Evolutionary conservation across 108 stramenopile genomes (phyloP), one percentile per base, ranked within the genome.

Genomic region (Nitzschia sp.): DNA sequence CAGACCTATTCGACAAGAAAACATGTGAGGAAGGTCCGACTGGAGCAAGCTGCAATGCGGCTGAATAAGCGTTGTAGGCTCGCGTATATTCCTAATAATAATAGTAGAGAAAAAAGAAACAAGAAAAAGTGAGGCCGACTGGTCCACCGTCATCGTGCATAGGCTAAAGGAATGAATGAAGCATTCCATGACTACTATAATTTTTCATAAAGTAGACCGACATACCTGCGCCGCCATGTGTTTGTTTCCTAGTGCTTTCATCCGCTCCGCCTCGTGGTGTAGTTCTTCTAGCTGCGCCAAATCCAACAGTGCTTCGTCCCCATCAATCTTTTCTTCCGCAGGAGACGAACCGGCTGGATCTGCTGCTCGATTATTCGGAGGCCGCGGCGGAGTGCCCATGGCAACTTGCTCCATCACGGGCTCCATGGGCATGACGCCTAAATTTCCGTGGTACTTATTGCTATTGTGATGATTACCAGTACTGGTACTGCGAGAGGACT

Each of bases 161-260:
- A 41, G 38, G 38, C 6, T 41, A 13, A 6, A 13, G 9, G 9
- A 41, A 9, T 41, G 9, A 22, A 50, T n/a, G 19, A 50, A 50
- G 8, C 16, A 50, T 8, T n/a, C 48, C 21, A 16, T 50, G 8
- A 5, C 19, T 11, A 21, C 8, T 50, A 50, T 32, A 25, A 53
- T n/a, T 15, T 53, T 29, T 5, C 13, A 50, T 22, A 11, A 11
- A 50, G 21, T 19, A 3, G 48, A 34, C 16, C 21, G 9, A 50
- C 85, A 53, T 65, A 90, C 89, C 82, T 92, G 89, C 23, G 88
- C 84, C 33, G 90, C 90, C 93, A 94, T 94, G 79, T 94, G 93
- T 29, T 90, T 88, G 69, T 94, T 94, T 33, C 93, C 93, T 41
- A 91, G 59, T 4, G 86, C 89, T 69, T 94, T 94, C 93, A 90